These are phyloP conservation scores for Lumnitzera littorea DNA, from an alignment of 345 rosid genomes.

Conservation along the genomic window DNA sequence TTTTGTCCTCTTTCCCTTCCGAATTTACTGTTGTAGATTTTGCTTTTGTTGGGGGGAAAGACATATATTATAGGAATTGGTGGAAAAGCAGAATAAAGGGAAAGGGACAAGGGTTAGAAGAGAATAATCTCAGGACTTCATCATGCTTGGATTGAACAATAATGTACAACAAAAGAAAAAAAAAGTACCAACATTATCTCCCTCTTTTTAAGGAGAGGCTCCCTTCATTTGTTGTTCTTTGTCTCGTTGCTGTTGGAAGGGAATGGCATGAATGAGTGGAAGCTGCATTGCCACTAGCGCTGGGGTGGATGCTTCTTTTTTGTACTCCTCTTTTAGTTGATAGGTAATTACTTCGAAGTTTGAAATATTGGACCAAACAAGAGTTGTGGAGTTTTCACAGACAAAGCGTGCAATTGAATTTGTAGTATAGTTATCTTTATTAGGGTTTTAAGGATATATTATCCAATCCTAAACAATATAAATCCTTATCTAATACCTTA, in stretches of 20 bases:
- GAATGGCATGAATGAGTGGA: constrained; percentile 68
- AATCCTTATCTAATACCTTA: too few species aligned
- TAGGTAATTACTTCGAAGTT: too few species aligned
- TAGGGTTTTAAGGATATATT: too few species aligned
- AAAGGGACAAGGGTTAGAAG: constrained; percentile 29
- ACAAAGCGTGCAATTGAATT: too few species aligned
- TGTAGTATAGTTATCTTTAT: too few species aligned
- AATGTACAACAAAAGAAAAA: constrained; percentile 32
- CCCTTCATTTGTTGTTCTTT: constrained; percentile 15
- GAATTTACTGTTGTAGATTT: constrained; percentile 6
- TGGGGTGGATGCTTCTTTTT: constrained; percentile 33
- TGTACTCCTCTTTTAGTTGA: neutral
- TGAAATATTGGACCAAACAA: too few species aligned
- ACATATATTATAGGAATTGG: constrained; percentile 1
- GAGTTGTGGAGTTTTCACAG: too few species aligned
- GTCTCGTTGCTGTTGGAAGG: constrained; percentile 49
- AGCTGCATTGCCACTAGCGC: constrained; percentile 50
- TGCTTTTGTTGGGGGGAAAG: constrained; percentile 10
- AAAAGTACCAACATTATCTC: constrained; percentile 30
- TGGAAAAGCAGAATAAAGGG: constrained; percentile 12
- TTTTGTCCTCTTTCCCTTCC: too few species aligned
- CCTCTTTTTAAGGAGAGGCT: constrained; percentile 21
- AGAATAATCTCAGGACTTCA: constrained; percentile 32
- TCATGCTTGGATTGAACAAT: constrained; percentile 32
- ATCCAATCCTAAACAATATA: too few species aligned